These are phyloP conservation scores for Nannizzia gypsea DNA, from an alignment of 2,329 filamentous ascomycete species.

Conservation along the genomic window DNA sequence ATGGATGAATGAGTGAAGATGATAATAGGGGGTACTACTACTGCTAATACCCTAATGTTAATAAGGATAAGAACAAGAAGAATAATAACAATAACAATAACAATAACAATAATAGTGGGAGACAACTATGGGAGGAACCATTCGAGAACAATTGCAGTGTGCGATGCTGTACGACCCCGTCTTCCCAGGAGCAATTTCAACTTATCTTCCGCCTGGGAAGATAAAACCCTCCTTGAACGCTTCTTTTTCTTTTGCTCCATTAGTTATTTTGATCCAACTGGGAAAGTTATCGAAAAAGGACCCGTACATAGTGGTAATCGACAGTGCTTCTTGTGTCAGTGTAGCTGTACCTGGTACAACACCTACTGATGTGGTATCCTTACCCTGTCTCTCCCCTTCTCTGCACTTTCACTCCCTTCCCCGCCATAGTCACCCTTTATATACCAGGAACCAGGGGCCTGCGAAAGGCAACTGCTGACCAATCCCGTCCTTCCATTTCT, in stretches of 20 bases:
- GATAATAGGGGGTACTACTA: too few relatives aligned
- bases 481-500: neutral
- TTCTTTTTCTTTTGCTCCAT: neutral
- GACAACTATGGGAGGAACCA: neutral
- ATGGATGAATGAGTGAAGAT: too few relatives aligned
- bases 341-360: neutral
- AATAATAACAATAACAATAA: too few relatives aligned
- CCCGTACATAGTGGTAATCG: neutral
- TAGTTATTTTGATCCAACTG: neutral
- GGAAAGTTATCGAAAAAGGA: neutral
- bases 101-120: too few relatives aligned
- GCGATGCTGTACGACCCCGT: neutral
- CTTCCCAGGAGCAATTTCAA: neutral
- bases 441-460: neutral
- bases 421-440: slow-evolving; percentile 11
- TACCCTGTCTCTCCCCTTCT: slow-evolving; percentile 13
- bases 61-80: too few relatives aligned
- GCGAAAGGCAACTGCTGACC: neutral
- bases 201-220: neutral
- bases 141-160: neutral
- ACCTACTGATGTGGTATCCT: neutral
- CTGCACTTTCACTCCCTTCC: slow-evolving; percentile 8
- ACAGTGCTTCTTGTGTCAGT: neutral
- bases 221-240: too few relatives aligned
- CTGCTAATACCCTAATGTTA: too few relatives aligned